Evolutionary conservation across 2,329 filamentous ascomycete species (phyloP), one percentile per base, ranked within the genome.

Genomic region (Monilinia polystroma): DNA sequence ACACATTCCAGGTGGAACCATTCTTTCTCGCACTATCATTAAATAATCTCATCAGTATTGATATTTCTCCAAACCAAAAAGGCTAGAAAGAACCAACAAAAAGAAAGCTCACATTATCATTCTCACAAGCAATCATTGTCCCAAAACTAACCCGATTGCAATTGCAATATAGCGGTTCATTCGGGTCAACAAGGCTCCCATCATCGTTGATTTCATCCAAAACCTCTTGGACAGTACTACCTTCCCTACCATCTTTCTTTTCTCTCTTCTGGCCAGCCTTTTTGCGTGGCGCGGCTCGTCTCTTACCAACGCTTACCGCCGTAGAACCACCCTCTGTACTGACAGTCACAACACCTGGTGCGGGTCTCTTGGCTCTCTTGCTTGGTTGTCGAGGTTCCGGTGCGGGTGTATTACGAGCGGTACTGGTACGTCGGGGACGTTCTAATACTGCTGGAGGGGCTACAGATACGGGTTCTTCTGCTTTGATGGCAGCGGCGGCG

Each of bases 1-100:
- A 95, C 89, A 74, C 91, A 95, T 70, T 87, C 86, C 52, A 95
- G 82, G 75, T 95, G 91, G 76, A 94, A 95, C 91, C 91, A 95
- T 77, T 94, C 90, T 70, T 87, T 87, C 72, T 91, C 88, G 79
- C 91, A 95, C 78, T 90, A 80, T 47, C 10, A 26, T 35, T n/a
- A 49, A 68, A 76, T 67, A 76, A 68, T 14, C 41, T 43, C 23
- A 16, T 58, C 23, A 59, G 41, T 16, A 26, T 43, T 29, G n/a
- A 7, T 3, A 6, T 12, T 41, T 11, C 35, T 29, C 4, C 20
- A 35, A 12, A 51, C 2, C 11, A 59, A 68, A 53, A n/a, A n/a
- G 49, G 66, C 41, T 64, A 57, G 49, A 16, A 51, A 41, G 18
- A 14, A 41, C 11, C 16, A 26, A n/a, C 38, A 8, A 12, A 23